Base-by-base conservation (phyloP, 1,284 basidiomycete species). In the Pyrrhoderma lamaoense region DNA sequence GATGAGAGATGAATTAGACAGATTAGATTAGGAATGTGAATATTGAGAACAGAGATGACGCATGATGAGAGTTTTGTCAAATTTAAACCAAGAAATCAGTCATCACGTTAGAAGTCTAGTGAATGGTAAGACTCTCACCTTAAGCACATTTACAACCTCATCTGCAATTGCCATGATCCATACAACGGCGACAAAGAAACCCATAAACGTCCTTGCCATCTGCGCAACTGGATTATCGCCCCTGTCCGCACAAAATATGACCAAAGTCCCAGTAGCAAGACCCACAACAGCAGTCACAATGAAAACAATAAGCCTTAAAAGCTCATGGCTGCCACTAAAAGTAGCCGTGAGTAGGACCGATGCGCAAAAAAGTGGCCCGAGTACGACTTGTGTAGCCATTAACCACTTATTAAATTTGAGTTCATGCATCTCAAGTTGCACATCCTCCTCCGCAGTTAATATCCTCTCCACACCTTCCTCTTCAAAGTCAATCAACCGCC, bases 141-240 rank as follows among this genome's bases (percentile, higher is more conserved):
- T 82, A 13, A 96, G 76, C 5, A 95, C 83, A 42, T 84, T 79
- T 22, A 96, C 91, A 2, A 94, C 92, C 65, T 96, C 90, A 64
- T 95, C 92, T 1, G 93, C 93, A 49, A 96, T 93, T 7, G 86
- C 88, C 77, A 94, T 91, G 60, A 96, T 95, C 93, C 93, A 96
- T 3, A 96, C 82, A 59, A 95, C 80, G 11, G 91, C 77, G 36
- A 94, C 85, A 27, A 85, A 67, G 68, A 97, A 97, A 0, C 93
- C 93, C 73, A 92, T 82, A 36, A 82, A 85, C 63, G 90, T 94
- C 14, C 92, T 76, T n/a, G 78, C 74, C 64, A 90, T 73, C 47
- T 80, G 76, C 49, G 80, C 79, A 1, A 76, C 67, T 0, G 76
- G 73, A 50, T 82, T 74, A 4, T 73, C 71, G 1, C 85, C 85